phyloP scores from a whole-genome alignment of 2,329 filamentous ascomycete genomes.

The Hymenotorrendiella dingleyae region DNA sequence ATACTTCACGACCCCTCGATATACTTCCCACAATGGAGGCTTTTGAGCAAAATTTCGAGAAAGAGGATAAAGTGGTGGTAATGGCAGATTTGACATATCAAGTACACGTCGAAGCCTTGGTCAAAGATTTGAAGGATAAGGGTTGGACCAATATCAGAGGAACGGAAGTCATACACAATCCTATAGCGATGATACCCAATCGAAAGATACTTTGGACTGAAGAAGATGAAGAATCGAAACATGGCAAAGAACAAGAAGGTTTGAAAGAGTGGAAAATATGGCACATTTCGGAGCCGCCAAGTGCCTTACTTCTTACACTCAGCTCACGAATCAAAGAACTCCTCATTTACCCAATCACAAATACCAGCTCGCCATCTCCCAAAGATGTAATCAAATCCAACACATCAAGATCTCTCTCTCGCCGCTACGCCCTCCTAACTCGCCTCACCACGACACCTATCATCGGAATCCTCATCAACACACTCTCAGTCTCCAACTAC shows the following conservation, averaged over 20 bases:
- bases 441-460: conserved; percentile 74
- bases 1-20: conserved; percentile 68
- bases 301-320: conserved; percentile 79
- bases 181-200: conserved; percentile 78
- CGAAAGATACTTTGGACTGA: conserved; percentile 56
- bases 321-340: conserved; percentile 74
- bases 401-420: conserved; percentile 58
- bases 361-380: conserved; percentile 29
- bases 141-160: conserved; percentile 69
- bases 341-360: conserved; percentile 63
- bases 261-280: conserved; percentile 52
- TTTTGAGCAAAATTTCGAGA: conserved; percentile 63
- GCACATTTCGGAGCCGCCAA: conserved; percentile 83
- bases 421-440: conserved; percentile 83
- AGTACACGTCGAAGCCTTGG: conserved; percentile 60
- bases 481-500: conserved; percentile 87
- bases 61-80: conserved; percentile 60
- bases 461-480: conserved; percentile 94
- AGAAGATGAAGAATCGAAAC: conserved; percentile 29
- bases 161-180: conserved; percentile 71
- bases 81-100: conserved; percentile 89
- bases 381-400: conserved; percentile 30
- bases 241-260: conserved; percentile 33
- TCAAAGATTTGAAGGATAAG: conserved; percentile 43
- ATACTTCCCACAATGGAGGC: conserved; percentile 47